phyloP scores from a whole-genome alignment of 2,329 filamentous ascomycete genomes.

The Verticillium albo-atrum region DNA sequence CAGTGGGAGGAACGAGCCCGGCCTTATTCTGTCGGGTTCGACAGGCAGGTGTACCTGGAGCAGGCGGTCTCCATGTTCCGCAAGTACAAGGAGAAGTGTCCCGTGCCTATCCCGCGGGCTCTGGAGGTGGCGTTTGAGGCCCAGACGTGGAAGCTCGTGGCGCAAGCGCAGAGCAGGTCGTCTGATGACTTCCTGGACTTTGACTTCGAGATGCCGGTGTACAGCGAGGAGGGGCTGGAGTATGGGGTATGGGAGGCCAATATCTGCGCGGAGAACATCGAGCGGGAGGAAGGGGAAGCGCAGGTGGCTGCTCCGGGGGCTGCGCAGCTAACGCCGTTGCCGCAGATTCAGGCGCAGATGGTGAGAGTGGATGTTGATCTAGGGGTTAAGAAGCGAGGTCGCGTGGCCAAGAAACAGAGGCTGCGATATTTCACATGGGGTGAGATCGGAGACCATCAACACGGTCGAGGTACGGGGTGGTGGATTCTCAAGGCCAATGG shows the following conservation, averaged over 20 bases:
- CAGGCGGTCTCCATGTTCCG: not conserved
- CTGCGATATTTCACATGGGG: not conserved
- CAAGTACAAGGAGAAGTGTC: not conserved
- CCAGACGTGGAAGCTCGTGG: not conserved
- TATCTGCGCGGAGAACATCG: not conserved
- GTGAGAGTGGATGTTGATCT: not conserved
- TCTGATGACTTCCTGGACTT: not conserved
- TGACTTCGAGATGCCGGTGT: not conserved
- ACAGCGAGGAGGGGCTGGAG: not conserved
- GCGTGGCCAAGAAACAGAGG: not conserved
- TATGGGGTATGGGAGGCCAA: not conserved
- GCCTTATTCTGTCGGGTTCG: not conserved
- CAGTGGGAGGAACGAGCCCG: not conserved
- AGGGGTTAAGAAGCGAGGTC: not conserved
- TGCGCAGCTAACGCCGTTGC: no score
- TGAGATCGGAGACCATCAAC: not conserved
- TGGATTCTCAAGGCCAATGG: not conserved
- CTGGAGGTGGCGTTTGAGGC: not conserved
- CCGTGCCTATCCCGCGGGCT: not conserved
- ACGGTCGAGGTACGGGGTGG: not conserved
- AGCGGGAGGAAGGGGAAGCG: no score
- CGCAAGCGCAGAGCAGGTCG: not conserved
- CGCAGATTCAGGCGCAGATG: not conserved
- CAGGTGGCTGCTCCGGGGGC: no score
- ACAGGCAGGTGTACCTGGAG: not conserved